Base-by-base conservation (phyloP, 2,329 filamentous ascomycete species). In the Sporothrix globosa region DNA sequence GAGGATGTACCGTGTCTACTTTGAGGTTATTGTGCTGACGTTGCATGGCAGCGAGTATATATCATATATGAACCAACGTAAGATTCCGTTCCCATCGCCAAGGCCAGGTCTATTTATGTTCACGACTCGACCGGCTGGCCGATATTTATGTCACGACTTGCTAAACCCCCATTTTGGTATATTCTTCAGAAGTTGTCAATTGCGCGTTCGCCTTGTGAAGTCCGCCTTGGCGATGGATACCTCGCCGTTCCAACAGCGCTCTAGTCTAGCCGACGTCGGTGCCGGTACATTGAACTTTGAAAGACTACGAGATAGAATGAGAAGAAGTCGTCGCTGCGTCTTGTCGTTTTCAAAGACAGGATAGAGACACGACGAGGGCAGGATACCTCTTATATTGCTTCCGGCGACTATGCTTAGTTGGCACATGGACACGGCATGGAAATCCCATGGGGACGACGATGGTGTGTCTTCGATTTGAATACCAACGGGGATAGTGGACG, bases 171-270 rank as follows among this genome's bases (percentile, higher is more conserved):
- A 7, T 41, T 19, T 60, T 60, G 30, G 56, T 34, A 54, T 3
- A 5, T 6, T 14, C 30, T n/a, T 2, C 14, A 19, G 24, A 30
- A 3, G 13, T 13, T 24, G 50, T 14, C 50, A 34, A 34, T 11
- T 53, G 50, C 34, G 5, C 34, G 5, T 24, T 4, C 9, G 19
- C 19, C 30, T 63, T 21, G 27, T 4, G 1, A 46, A 44, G 21
- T 61, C 58, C 39, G 58, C 11, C 58, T 63, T 63, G 58, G 58
- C 58, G 39, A 63, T 27, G 6, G 34, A 63, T 61, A 17, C 30
- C 41, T 9, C 34, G 2, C 0, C 10, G 5, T 13, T 3, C 19
- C 19, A 60, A 41, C 19, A 58, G n/a, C 6, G 3, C n/a, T 21
- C 1, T 41, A 4, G 17, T 13, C 19, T 21, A 1, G 39, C 58